A percentile compares a stretch with the other conserved stretches of the same genome.
These are phyloP conservation scores for Ocimum tenuiflorum DNA, from an alignment of 257 asterid species.

Conservation along the genomic window DNA sequence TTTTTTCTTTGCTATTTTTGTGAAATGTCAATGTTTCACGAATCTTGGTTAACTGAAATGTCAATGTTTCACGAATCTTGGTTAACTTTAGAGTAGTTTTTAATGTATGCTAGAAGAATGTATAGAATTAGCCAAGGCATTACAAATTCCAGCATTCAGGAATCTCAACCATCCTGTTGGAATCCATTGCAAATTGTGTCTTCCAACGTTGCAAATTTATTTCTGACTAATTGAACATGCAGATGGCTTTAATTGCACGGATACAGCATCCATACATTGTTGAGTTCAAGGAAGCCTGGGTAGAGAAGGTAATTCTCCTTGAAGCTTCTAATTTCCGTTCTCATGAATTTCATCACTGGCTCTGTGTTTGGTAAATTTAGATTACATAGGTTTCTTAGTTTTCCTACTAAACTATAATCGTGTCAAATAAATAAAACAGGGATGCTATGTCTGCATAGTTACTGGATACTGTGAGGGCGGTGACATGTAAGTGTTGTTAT, in stretches of 20 bases:
- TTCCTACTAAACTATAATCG: slow-evolving; percentile 7
- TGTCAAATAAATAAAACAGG: slow-evolving; percentile 42
- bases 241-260: slow-evolving; percentile 96
- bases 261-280: slow-evolving; percentile 88
- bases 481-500: slow-evolving; percentile 69
- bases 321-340: neutral
- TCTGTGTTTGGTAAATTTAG: neutral
- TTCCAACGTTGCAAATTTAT: neutral
- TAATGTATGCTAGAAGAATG: neutral
- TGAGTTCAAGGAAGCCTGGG: slow-evolving; percentile 99
- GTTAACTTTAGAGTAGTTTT: neutral
- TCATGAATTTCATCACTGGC: neutral
- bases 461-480: slow-evolving; percentile 99
- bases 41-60: neutral
- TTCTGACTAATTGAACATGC: slow-evolving; percentile 25
- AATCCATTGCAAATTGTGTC: neutral
- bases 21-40: neutral
- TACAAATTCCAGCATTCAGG: slow-evolving; percentile 7
- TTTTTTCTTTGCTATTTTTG: neutral
- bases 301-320: slow-evolving; percentile 69
- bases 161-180: neutral
- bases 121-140: too few relatives aligned
- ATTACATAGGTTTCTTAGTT: neutral
- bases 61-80: slow-evolving; percentile 1
- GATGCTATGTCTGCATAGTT: slow-evolving; percentile 96